A percentile compares a stretch with the other conserved stretches of the same genome.
phyloP scores from a whole-genome alignment of 345 rosid species.

The Streptanthus diversifolius region DNA sequence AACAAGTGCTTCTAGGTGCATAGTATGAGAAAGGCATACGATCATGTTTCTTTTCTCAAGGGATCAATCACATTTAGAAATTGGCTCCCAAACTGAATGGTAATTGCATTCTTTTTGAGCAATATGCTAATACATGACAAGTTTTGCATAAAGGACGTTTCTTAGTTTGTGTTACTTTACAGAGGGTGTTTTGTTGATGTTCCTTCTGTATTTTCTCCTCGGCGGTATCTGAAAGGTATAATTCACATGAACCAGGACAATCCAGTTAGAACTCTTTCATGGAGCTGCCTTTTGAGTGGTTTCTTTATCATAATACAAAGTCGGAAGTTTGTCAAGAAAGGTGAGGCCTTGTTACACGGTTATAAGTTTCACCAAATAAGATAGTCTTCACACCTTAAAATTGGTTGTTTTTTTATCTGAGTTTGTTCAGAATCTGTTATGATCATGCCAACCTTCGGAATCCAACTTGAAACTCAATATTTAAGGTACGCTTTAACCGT shows the following conservation, averaged over 20 bases:
- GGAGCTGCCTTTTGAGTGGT: slow-evolving; percentile 53
- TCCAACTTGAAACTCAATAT: slow-evolving; percentile 82
- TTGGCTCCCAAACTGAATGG: neutral
- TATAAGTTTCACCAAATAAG: neutral
- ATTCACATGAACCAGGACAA: slow-evolving; percentile 43
- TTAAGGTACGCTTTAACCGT: slow-evolving; percentile 41
- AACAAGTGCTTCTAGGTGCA: neutral
- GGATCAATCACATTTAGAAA: neutral
- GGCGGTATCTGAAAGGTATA: slow-evolving; percentile 12
- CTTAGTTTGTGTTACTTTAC: neutral
- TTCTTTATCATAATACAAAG: slow-evolving; percentile 39
- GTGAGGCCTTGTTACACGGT: slow-evolving; percentile 37
- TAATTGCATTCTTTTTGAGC: neutral
- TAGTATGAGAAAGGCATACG: neutral
- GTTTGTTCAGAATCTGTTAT: slow-evolving; percentile 64
- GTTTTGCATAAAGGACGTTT: neutral
- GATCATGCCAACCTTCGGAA: slow-evolving; percentile 71
- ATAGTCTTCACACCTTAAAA: neutral
- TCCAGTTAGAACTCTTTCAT: slow-evolving; percentile 36
- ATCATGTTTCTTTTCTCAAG: neutral
- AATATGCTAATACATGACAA: neutral
- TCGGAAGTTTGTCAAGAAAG: slow-evolving; percentile 55
- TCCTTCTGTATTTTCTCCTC: neutral
- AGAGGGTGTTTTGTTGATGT: slow-evolving; percentile 7
- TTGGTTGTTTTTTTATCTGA: slow-evolving; percentile 21